Evolutionary conservation across 1,284 basidiomycete species (phyloP).

Genomic region (Mycena citricolor): DNA sequence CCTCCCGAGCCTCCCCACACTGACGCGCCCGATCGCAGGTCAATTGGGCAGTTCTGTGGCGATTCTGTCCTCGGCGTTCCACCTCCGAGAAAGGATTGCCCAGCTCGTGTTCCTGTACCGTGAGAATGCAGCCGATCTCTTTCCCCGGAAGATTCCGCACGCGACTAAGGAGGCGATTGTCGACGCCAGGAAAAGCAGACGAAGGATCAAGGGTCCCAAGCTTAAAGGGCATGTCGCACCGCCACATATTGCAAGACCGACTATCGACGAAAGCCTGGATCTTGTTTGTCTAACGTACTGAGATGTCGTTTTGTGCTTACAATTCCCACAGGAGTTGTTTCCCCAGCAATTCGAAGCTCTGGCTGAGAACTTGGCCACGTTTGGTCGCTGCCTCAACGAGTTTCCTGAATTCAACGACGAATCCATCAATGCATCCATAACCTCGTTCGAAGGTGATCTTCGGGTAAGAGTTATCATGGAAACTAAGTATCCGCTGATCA

Average conservation of each 20-base stretch:
- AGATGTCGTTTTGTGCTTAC: too few relatives aligned
- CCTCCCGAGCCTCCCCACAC: not conserved
- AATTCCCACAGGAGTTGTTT: conserved; percentile 48
- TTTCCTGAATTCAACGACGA: conserved; percentile 76
- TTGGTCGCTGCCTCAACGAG: conserved; percentile 67
- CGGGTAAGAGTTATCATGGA: conserved; percentile 40
- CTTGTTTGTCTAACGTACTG: too few relatives aligned
- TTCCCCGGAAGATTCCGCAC: conserved; percentile 58
- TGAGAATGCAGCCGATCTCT: conserved; percentile 69
- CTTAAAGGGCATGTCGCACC: conserved; percentile 24
- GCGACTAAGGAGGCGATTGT: conserved; percentile 41
- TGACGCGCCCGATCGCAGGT: not conserved
- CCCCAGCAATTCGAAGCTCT: conserved; percentile 60
- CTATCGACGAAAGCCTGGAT: conserved; percentile 55
- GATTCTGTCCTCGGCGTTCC: conserved; percentile 67
- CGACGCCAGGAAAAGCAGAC: conserved; percentile 34
- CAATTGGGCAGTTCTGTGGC: conserved; percentile 72
- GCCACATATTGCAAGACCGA: conserved; percentile 51
- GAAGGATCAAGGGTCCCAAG: conserved; percentile 34
- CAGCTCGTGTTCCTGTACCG: conserved; percentile 66
- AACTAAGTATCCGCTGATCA: not conserved
- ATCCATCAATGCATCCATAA: conserved; percentile 64
- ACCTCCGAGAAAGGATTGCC: conserved; percentile 64
- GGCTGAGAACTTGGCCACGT: conserved; percentile 60
- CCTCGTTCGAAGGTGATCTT: conserved; percentile 65